Conservation (phyloP, 768 basidiomycete species). For the Hebeloma cylindrosporum region DNA sequence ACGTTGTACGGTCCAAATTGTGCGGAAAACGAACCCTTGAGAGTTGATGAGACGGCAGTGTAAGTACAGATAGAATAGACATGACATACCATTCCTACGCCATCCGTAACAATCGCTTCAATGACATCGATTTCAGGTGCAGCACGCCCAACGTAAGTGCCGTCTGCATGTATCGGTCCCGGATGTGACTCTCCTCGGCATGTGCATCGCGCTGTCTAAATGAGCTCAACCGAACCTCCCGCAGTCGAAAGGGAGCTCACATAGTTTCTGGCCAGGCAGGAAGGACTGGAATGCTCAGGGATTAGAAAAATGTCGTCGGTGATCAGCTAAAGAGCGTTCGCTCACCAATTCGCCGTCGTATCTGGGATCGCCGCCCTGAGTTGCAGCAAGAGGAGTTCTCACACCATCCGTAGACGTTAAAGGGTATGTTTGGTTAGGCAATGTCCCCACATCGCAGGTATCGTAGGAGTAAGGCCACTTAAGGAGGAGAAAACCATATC, state of each 20-base stretch:
- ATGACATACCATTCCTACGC: constrained; percentile 23
- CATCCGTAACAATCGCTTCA: constrained; percentile 47
- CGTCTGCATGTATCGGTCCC: constrained; percentile 43
- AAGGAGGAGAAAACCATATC: neutral
- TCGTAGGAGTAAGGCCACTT: constrained; percentile 75
- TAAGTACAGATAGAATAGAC: no score
- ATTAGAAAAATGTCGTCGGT: neutral
- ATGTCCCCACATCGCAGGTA: constrained; percentile 78
- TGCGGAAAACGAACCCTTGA: constrained; percentile 43
- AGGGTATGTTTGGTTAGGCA: constrained; percentile 74
- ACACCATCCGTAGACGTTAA: constrained; percentile 31
- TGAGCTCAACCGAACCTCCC: neutral
- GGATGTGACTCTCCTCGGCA: constrained; percentile 46
- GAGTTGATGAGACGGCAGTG: no score
- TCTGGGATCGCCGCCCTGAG: constrained; percentile 39
- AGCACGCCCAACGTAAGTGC: constrained; percentile 59
- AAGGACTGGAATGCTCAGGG: constrained; percentile 46
- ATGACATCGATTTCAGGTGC: constrained; percentile 75
- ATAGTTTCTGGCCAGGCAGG: constrained; percentile 62
- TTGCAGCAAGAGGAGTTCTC: constrained; percentile 48
- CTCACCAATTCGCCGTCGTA: constrained; percentile 41
- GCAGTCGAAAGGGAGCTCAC: constrained; percentile 23
- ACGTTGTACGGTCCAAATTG: constrained; percentile 66
- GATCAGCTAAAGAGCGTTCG: neutral
- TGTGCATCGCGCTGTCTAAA: constrained; percentile 36